Evolutionary conservation across 1,284 basidiomycete species (phyloP).

Genomic region (Coniferiporia sulphurascens): DNA sequence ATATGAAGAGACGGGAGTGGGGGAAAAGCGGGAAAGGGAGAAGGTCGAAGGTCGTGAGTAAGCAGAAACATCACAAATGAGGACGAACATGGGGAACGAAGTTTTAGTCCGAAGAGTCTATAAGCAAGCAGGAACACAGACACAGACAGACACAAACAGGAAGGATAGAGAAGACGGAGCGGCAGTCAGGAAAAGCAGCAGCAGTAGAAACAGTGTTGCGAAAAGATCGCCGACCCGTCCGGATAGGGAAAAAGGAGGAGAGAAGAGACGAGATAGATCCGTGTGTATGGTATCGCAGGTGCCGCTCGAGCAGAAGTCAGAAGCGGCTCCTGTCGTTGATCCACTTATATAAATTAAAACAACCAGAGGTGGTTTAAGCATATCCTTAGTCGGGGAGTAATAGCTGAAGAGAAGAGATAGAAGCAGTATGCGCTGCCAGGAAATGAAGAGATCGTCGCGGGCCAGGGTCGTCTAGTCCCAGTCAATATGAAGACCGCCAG

Average conservation of each 20-base stretch:
- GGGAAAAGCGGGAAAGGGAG: background rate
- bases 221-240: too few relatives aligned
- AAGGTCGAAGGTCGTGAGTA: background rate
- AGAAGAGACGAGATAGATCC: too few relatives aligned
- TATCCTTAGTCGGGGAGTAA: background rate
- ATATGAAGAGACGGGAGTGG: background rate
- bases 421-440: background rate
- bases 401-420: background rate
- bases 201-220: background rate
- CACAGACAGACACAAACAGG: background rate
- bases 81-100: background rate
- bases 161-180: background rate
- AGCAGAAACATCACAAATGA: background rate
- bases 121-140: background rate
- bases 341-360: background rate
- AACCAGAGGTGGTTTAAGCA: background rate
- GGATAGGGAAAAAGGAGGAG: too few relatives aligned
- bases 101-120: background rate
- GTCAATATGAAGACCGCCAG: conserved; percentile 66
- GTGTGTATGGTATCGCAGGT: too few relatives aligned
- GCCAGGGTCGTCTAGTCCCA: conserved; percentile 50
- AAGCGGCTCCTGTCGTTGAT: too few relatives aligned
- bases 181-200: background rate
- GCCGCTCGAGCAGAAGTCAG: too few relatives aligned
- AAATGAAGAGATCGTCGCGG: background rate